Evolutionary conservation across 2,329 filamentous ascomycete species (phyloP).

Genomic region (Exophiala xenobiotica): DNA sequence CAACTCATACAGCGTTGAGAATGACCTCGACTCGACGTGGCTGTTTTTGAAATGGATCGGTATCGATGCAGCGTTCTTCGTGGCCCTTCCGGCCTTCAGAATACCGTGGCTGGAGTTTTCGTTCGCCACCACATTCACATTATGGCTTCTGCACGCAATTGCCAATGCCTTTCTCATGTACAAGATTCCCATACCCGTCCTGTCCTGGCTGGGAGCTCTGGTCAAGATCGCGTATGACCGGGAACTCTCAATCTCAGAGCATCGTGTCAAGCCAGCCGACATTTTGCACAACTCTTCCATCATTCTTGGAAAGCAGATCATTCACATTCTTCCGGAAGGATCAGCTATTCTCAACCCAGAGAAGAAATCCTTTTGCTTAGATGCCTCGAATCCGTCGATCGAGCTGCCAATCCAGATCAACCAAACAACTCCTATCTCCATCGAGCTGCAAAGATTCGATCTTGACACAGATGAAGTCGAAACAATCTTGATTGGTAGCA

Average conservation of each 20-base stretch:
- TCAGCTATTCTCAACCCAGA: constrained; percentile 87
- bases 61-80: constrained; percentile 83
- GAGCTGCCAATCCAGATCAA: constrained; percentile 87
- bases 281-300: constrained; percentile 90
- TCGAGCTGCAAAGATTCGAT: constrained; percentile 86
- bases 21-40: constrained; percentile 83
- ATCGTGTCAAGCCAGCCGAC: constrained; percentile 80
- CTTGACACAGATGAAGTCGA: constrained; percentile 78
- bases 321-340: constrained; percentile 96
- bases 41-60: constrained; percentile 91
- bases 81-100: constrained; percentile 78
- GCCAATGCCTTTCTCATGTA: constrained; percentile 90
- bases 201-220: constrained; percentile 69
- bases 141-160: constrained; percentile 70
- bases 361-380: constrained; percentile 76
- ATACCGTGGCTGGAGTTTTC: constrained; percentile 98
- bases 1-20: constrained; percentile 77
- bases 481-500: constrained; percentile 70
- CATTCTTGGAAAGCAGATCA: constrained; percentile 93
- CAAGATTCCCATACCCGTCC: constrained; percentile 75
- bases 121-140: constrained; percentile 66
- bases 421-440: constrained; percentile 81
- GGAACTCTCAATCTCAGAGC: constrained; percentile 90
- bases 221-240: constrained; percentile 85
- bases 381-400: constrained; percentile 59